A percentile compares a stretch with the other conserved stretches of the same genome.
Conservation (phyloP, 306 rosid species). For the Dryas drummondii region DNA sequence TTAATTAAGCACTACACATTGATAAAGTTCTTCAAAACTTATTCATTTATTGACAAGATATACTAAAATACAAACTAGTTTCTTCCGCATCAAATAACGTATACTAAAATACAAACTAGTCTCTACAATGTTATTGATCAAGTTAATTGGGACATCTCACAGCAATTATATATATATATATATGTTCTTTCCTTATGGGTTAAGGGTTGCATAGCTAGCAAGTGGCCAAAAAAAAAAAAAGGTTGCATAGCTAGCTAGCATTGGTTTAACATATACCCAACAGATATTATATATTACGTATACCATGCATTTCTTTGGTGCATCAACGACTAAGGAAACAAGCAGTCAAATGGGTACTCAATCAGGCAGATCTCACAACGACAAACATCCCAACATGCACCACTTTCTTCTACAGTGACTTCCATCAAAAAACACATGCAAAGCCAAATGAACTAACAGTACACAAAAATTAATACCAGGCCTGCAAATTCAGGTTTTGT, state of each 20-base stretch:
- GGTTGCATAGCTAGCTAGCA: neutral
- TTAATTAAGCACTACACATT: too few relatives aligned
- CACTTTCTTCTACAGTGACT: neutral
- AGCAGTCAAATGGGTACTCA: neutral
- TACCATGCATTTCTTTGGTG: neutral
- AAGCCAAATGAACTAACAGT: neutral
- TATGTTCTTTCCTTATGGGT: neutral
- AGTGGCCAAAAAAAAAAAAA: too few relatives aligned
- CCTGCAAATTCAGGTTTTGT: neutral
- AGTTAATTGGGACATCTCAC: neutral
- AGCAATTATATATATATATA: neutral
- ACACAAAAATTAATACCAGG: neutral
- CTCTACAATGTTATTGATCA: neutral
- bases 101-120: neutral
- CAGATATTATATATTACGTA: too few relatives aligned
- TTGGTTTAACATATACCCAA: too few relatives aligned
- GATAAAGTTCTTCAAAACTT: neutral
- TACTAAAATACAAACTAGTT: too few relatives aligned
- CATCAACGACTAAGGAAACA: neutral
- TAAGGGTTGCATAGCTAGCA: neutral
- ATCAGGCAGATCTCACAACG: neutral
- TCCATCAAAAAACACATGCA: neutral
- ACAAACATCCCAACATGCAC: neutral
- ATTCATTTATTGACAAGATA: neutral
- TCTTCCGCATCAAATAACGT: too few relatives aligned